A percentile compares a stretch with the other conserved stretches of the same genome.
These are phyloP conservation scores for Antitrichia curtipendula DNA, from an alignment of 225 moss, liverwort and hornwort species.

Conservation along the genomic window DNA sequence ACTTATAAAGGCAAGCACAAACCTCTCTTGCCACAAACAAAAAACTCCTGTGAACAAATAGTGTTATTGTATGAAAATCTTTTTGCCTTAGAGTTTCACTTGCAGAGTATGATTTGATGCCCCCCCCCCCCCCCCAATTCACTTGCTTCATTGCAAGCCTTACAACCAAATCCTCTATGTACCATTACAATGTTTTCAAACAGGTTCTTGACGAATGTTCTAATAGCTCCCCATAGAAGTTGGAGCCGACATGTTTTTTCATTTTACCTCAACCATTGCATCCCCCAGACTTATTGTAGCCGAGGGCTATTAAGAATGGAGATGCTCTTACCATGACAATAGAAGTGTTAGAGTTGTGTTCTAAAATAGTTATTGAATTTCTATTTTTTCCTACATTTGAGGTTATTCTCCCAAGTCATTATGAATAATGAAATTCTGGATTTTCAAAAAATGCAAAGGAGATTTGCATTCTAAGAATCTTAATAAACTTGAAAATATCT, in stretches of 20 bases:
- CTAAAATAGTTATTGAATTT: no score
- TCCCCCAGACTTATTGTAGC: no score
- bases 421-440: no score
- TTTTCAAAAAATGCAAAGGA: no score
- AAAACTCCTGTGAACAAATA: accelerated
- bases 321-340: no score
- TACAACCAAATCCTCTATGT: accelerated
- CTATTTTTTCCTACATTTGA: no score
- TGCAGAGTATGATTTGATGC: accelerated
- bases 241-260: accelerated
- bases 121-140: no score
- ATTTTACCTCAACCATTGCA: accelerated
- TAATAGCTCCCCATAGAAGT: accelerated
- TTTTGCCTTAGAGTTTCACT: background rate
- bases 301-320: accelerated
- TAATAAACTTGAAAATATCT: no score
- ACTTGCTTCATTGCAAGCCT: accelerated
- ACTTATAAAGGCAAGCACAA: background rate
- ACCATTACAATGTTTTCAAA: no score
- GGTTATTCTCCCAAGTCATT: no score
- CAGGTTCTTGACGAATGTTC: accelerated
- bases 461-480: no score
- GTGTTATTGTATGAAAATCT: background rate
- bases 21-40: background rate
- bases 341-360: accelerated